Percentiles rank a stretch among this genome's conserved stretches.
Evolutionary conservation across 306 rosid species (phyloP).

Genomic region (Lithocarpus polystachyus): DNA sequence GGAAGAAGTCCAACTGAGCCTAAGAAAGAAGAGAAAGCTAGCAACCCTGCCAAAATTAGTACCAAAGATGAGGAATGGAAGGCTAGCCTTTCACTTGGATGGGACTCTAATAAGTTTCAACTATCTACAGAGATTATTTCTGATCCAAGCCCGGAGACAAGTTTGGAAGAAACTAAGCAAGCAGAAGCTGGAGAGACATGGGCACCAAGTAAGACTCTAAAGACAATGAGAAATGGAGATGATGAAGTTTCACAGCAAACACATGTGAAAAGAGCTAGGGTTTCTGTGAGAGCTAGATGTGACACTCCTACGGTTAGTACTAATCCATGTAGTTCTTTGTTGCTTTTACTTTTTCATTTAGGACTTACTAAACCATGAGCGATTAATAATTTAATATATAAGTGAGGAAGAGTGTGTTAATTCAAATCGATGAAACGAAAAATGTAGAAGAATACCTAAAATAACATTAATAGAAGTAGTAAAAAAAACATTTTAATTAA

Average conservation of each 20-base stretch:
- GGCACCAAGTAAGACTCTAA: slow-evolving; percentile 24
- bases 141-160: slow-evolving; percentile 8
- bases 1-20: slow-evolving; percentile 35
- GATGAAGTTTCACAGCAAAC: slow-evolving; percentile 43
- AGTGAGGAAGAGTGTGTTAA: too few species aligned
- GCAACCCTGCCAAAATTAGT: neutral
- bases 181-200: slow-evolving; percentile 1
- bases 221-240: slow-evolving; percentile 22
- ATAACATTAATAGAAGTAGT: too few species aligned
- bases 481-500: too few species aligned
- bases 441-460: too few species aligned
- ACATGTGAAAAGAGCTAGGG: slow-evolving; percentile 67
- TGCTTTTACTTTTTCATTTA: too few species aligned
- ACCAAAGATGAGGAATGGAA: slow-evolving; percentile 11
- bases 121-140: slow-evolving; percentile 3
- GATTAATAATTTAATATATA: too few species aligned
- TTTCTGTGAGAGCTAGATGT: slow-evolving; percentile 72
- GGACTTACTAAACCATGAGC: too few species aligned
- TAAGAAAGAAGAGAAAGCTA: neutral
- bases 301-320: slow-evolving; percentile 66
- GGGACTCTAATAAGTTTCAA: slow-evolving; percentile 16
- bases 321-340: neutral
- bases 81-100: slow-evolving; percentile 30
- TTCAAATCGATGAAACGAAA: too few species aligned
- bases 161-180: slow-evolving; percentile 26